phyloP scores from a whole-genome alignment of 371 early-diverging fungal species.

The Coemansia linderi region DNA sequence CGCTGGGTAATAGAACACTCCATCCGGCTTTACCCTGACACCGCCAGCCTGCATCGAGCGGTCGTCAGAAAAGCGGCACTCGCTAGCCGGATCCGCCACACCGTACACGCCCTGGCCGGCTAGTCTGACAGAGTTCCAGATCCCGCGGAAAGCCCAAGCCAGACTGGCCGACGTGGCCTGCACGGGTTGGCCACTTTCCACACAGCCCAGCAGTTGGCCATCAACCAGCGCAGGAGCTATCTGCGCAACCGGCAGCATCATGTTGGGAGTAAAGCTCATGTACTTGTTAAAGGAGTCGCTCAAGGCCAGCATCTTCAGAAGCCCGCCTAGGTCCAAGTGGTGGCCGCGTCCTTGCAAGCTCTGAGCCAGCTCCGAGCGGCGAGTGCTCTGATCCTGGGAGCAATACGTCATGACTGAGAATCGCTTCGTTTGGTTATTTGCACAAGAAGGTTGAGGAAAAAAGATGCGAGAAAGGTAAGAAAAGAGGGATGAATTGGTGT shows the following conservation, averaged over 20 bases:
- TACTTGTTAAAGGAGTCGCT: slow-evolving; percentile 8
- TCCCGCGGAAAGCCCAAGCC: slow-evolving; percentile 1
- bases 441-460: neutral
- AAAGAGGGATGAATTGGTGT: neutral
- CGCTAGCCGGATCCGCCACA: neutral
- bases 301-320: slow-evolving; percentile 23
- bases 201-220: neutral
- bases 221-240: neutral
- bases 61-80: neutral
- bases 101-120: neutral
- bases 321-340: neutral
- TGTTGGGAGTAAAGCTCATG: neutral
- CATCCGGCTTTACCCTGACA: slow-evolving; percentile 53
- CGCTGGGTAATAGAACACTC: slow-evolving; percentile 29
- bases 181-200: neutral
- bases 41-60: slow-evolving; percentile 48
- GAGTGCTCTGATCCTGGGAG: slow-evolving; percentile 2
- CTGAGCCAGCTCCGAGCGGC: slow-evolving; percentile 18
- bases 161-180: neutral
- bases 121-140: neutral
- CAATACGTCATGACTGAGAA: neutral
- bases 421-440: neutral
- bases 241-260: neutral
- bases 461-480: neutral
- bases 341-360: neutral